A percentile compares a stretch with the other conserved stretches of the same genome.
These are phyloP conservation scores for Chaetothyriales sp. DNA, from an alignment of 2,329 filamentous ascomycete species.

Conservation along the genomic window DNA sequence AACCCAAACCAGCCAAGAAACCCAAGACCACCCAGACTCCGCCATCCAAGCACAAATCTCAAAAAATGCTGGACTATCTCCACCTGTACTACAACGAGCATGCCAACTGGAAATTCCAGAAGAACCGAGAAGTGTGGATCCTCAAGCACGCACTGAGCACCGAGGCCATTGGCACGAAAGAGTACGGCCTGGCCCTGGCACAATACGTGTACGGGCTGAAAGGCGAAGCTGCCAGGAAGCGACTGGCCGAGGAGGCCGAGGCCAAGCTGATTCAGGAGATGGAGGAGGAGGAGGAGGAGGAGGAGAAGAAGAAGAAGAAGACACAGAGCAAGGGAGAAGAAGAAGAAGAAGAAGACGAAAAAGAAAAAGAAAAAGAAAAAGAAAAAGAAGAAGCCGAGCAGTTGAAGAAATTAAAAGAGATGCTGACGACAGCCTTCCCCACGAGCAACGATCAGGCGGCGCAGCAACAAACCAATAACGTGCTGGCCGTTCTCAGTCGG, in stretches of 20 bases:
- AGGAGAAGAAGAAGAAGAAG: background rate
- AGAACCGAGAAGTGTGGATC: constrained; percentile 72
- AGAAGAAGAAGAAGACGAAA: too few relatives aligned
- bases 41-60: constrained; percentile 10
- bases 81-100: constrained; percentile 56
- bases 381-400: too few relatives aligned
- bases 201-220: constrained; percentile 68
- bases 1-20: constrained; percentile 19
- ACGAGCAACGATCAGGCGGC: background rate
- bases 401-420: background rate
- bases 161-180: constrained; percentile 53
- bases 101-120: constrained; percentile 85
- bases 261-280: background rate
- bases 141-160: constrained; percentile 68
- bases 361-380: background rate
- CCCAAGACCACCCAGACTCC: constrained; percentile 14
- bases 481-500: background rate
- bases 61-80: constrained; percentile 44
- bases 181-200: constrained; percentile 54
- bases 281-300: background rate
- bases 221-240: constrained; percentile 50
- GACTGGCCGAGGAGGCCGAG: background rate
- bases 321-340: background rate
- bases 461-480: too few relatives aligned
- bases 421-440: background rate